Conservation (phyloP, 2,329 filamentous ascomycete species). For the Exophiala alcalophila region DNA sequence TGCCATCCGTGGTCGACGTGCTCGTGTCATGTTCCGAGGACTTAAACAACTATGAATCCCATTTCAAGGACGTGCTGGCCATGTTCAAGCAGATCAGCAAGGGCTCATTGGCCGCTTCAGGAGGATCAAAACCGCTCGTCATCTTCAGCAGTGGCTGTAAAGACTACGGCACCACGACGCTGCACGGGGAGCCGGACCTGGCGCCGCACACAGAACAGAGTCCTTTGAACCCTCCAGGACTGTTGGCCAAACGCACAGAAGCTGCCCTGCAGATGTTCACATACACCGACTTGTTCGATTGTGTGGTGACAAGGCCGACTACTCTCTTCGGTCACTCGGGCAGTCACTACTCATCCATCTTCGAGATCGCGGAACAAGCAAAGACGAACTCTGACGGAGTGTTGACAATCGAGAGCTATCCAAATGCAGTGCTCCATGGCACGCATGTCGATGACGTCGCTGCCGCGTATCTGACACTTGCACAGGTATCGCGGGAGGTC, state of each 20-base stretch:
- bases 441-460: conserved; percentile 52
- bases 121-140: conserved; percentile 40
- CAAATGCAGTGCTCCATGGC: conserved; percentile 45
- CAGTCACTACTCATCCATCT: conserved; percentile 45
- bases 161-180: conserved; percentile 44
- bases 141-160: conserved; percentile 52
- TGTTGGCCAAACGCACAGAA: conserved; percentile 36
- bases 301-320: conserved; percentile 47
- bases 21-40: conserved; percentile 47
- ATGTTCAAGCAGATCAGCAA: conserved; percentile 38
- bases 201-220: conserved; percentile 46
- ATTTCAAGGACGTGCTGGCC: conserved; percentile 40
- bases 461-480: conserved; percentile 49
- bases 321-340: conserved; percentile 48
- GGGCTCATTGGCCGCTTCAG: conserved; percentile 26
- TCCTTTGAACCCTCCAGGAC: conserved; percentile 35
- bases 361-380: conserved; percentile 34
- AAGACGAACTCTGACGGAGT: conserved; percentile 8
- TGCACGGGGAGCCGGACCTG: conserved; percentile 38
- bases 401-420: conserved; percentile 37
- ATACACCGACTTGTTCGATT: conserved; percentile 42
- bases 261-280: conserved; percentile 38
- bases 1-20: conserved; percentile 38
- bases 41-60: conserved; percentile 39
- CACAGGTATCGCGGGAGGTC: conserved; percentile 31